These are phyloP conservation scores for Hordeum vulgare DNA, from an alignment of 176 grass and related monocot genomes.

Conservation along the genomic window DNA sequence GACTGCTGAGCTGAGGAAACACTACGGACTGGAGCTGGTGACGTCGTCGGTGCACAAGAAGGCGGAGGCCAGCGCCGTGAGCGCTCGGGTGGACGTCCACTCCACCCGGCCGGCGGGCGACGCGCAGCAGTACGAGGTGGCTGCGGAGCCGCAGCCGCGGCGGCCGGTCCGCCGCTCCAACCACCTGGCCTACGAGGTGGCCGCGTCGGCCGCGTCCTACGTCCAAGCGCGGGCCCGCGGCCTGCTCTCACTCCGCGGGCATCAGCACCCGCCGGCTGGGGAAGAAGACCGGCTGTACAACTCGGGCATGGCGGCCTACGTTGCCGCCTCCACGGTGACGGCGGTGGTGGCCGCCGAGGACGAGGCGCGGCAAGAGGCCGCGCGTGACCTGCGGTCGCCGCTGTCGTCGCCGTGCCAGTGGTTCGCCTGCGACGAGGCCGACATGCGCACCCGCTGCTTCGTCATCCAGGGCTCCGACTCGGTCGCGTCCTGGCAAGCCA, in stretches of 20 bases:
- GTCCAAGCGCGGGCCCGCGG: constrained; percentile 59
- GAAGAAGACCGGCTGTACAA: constrained; percentile 41
- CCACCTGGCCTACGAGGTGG: constrained; percentile 81
- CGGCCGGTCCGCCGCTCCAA: constrained; percentile 34
- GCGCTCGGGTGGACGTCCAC: constrained; percentile 45
- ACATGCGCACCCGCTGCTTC: constrained; percentile 62
- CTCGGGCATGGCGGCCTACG: constrained; percentile 72
- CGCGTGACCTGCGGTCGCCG: constrained; percentile 80
- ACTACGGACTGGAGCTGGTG: constrained; percentile 50
- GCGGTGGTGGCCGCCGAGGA: constrained; percentile 94
- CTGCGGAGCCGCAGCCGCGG: constrained; percentile 36
- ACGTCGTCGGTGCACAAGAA: constrained; percentile 87
- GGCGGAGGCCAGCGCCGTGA: constrained; percentile 36
- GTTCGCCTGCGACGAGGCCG: constrained; percentile 85
- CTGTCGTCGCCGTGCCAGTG: constrained; percentile 92
- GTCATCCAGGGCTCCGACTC: constrained; percentile 98
- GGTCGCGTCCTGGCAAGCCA: constrained; percentile 92
- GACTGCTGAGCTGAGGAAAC: constrained; percentile 53
- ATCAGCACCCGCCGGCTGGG: neutral
- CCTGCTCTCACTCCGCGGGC: constrained; percentile 41
- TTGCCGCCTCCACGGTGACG: constrained; percentile 89
- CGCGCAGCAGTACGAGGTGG: neutral
- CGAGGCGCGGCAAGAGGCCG: constrained; percentile 70
- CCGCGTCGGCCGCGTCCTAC: constrained; percentile 85
- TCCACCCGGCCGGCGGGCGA: constrained; percentile 30